These are phyloP conservation scores for Halenospora varia DNA, from an alignment of 495 filamentous ascomycete genomes.

Conservation along the genomic window DNA sequence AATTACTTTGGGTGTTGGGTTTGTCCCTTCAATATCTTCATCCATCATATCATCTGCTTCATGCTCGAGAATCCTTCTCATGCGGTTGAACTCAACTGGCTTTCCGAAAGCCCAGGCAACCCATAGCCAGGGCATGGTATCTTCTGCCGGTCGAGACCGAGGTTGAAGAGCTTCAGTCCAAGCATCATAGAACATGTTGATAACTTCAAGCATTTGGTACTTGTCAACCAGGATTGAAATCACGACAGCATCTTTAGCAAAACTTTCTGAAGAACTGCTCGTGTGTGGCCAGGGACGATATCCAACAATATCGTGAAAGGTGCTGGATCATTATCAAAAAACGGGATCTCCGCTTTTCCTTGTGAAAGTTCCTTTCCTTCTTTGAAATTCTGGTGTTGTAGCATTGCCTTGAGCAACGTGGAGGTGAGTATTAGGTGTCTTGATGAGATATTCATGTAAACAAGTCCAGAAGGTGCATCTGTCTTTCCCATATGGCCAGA, in stretches of 20 bases:
- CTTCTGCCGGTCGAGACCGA: not conserved
- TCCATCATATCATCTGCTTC: not conserved
- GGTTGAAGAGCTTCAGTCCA: not conserved
- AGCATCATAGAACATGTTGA: slow-evolving; percentile 31
- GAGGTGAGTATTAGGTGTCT: slow-evolving; percentile 47
- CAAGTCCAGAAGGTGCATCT: slow-evolving; percentile 14
- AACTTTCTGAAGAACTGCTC: too few relatives aligned
- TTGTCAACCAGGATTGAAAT: slow-evolving; percentile 46
- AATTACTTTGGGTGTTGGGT: not conserved
- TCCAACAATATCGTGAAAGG: slow-evolving; percentile 42
- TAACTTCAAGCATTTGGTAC: slow-evolving; percentile 39
- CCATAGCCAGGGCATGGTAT: not conserved
- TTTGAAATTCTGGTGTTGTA: not conserved
- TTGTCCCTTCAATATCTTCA: not conserved
- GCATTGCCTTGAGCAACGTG: slow-evolving; percentile 29
- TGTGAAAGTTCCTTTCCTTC: not conserved
- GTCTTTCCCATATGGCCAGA: too few relatives aligned
- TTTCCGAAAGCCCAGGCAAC: not conserved
- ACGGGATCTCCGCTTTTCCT: not conserved
- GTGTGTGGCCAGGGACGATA: slow-evolving; percentile 22
- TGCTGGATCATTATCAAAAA: slow-evolving; percentile 30
- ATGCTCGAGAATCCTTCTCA: not conserved
- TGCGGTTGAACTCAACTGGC: not conserved
- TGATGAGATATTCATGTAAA: slow-evolving; percentile 35
- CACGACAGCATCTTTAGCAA: too few relatives aligned